Percentiles rank a stretch among this genome's conserved stretches.
These are phyloP conservation scores for Diaporthe ampelina DNA, from an alignment of 2,329 filamentous ascomycete genomes.

Conservation along the genomic window DNA sequence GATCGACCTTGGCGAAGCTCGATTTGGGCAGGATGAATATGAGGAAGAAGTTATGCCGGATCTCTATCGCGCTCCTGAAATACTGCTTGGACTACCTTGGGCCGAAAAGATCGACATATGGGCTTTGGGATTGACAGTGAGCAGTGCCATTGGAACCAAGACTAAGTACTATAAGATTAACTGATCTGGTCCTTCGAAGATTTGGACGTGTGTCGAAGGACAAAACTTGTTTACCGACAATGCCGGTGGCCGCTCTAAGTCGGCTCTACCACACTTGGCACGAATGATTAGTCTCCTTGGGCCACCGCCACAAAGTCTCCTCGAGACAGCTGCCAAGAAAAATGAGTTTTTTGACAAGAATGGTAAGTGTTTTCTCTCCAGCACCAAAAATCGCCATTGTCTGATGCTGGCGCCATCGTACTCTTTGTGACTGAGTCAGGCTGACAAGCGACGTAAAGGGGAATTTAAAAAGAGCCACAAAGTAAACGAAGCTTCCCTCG, in stretches of 20 bases:
- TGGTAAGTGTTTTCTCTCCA: neutral
- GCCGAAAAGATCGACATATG: conserved; percentile 2
- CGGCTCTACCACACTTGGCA: neutral
- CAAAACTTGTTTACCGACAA: conserved; percentile 9
- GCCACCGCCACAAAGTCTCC: neutral
- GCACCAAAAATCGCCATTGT: too few species aligned
- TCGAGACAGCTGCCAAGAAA: neutral
- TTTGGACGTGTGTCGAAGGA: conserved; percentile 11
- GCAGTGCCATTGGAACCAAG: too few species aligned
- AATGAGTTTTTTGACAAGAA: neutral
- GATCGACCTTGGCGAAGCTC: neutral
- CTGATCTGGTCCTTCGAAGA: neutral
- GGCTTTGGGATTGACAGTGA: conserved; percentile 1
- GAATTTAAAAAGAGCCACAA: neutral
- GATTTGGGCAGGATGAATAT: neutral
- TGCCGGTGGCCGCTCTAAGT: neutral
- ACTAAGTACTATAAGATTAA: too few species aligned
- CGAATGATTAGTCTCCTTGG: conserved; percentile 3
- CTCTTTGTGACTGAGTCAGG: neutral
- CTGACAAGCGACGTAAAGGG: neutral
- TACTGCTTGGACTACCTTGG: neutral
- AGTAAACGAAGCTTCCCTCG: neutral
- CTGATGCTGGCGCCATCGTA: neutral
- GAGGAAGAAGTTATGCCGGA: neutral
- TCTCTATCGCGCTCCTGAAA: neutral